phyloP scores from a whole-genome alignment of 1,284 basidiomycete genomes.

The Grifola frondosa region DNA sequence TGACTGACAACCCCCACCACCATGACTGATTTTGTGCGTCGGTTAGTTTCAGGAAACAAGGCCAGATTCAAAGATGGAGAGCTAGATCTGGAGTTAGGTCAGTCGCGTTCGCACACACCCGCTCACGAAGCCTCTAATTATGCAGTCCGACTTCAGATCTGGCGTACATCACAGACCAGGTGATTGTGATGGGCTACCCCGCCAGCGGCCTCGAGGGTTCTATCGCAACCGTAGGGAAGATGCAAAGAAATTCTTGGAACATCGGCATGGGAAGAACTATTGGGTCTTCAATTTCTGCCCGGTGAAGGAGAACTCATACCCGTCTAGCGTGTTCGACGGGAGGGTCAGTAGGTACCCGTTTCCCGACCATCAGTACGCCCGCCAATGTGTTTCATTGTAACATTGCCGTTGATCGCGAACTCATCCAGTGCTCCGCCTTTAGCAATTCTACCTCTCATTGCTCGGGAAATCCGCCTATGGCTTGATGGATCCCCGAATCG shows the following conservation, averaged over 20 bases:
- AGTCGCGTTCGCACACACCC: constrained; percentile 7
- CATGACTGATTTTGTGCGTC: constrained; percentile 64
- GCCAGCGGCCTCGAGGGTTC: constrained; percentile 77
- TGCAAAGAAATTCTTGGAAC: constrained; percentile 75
- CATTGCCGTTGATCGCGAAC: background rate
- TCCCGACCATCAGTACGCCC: constrained; percentile 79
- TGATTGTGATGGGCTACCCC: constrained; percentile 91
- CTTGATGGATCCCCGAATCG: constrained; percentile 65
- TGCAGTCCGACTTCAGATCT: constrained; percentile 50
- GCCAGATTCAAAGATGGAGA: constrained; percentile 73
- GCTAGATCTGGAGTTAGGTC: constrained; percentile 69
- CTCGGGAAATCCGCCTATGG: constrained; percentile 80
- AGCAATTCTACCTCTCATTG: constrained; percentile 74
- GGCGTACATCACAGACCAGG: constrained; percentile 77
- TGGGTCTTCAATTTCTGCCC: constrained; percentile 91
- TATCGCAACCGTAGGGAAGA: constrained; percentile 83
- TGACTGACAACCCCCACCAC: constrained; percentile 1
- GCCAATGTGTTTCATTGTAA: background rate
- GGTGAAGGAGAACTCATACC: constrained; percentile 70
- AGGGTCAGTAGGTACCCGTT: constrained; percentile 85
- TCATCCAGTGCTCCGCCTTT: constrained; percentile 74
- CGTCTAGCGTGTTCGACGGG: constrained; percentile 57
- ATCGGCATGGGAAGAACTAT: constrained; percentile 73
- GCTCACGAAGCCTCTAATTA: background rate
- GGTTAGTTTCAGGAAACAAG: constrained; percentile 74